Evolutionary conservation across 495 filamentous ascomycete genomes (phyloP).

Genomic region (Penicillium bovifimosum): DNA sequence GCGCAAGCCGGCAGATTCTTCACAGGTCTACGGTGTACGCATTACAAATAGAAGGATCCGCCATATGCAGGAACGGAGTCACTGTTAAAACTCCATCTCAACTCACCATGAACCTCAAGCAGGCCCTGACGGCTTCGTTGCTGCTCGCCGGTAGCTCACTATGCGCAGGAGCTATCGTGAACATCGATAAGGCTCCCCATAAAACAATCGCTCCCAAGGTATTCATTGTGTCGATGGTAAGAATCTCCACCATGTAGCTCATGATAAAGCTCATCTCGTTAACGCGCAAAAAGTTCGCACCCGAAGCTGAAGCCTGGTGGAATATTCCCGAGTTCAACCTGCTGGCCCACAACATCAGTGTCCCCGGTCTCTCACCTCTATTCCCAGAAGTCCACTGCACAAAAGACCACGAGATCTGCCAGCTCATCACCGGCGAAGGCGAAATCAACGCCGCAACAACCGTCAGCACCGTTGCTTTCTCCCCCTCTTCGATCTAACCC

Average conservation of each 20-base stretch:
- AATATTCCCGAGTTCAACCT: conserved; percentile 55
- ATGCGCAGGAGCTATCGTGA: conserved; percentile 1
- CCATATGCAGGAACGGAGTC: neutral
- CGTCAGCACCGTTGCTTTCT: conserved; percentile 53
- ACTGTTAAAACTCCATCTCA: neutral
- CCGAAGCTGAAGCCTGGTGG: conserved; percentile 66
- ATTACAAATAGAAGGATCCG: neutral
- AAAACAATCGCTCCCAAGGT: conserved; percentile 55
- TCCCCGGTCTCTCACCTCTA: conserved; percentile 60
- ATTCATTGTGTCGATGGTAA: conserved; percentile 66
- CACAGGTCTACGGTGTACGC: neutral
- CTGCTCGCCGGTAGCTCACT: conserved; percentile 14
- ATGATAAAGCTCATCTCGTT: too few relatives aligned
- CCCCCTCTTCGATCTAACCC: conserved; percentile 57
- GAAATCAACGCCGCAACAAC: conserved; percentile 73
- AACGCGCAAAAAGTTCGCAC: conserved; percentile 45
- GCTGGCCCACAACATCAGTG: conserved; percentile 57
- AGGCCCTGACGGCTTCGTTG: conserved; percentile 13
- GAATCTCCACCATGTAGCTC: conserved; percentile 1
- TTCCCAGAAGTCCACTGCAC: conserved; percentile 63
- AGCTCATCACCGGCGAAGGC: conserved; percentile 52
- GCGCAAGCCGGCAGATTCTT: neutral
- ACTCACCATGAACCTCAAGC: conserved; percentile 10
- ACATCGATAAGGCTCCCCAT: neutral
- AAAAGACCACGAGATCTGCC: conserved; percentile 52